Evolutionary conservation across 2,329 filamentous ascomycete species (phyloP).

Genomic region (Colletotrichum truncatum): DNA sequence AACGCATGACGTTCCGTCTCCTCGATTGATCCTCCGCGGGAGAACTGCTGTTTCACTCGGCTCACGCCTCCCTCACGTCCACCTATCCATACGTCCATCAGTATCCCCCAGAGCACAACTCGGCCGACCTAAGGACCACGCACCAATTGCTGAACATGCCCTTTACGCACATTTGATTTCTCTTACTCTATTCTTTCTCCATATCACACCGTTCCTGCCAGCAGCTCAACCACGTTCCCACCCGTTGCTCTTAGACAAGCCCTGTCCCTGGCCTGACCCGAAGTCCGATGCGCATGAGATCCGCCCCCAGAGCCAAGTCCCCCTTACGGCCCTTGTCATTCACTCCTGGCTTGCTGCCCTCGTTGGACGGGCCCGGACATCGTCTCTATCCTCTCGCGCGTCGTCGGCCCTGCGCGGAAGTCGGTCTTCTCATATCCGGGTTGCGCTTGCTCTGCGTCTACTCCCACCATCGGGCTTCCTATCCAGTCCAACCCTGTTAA

Average conservation of each 20-base stretch:
- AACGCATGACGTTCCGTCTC: not conserved
- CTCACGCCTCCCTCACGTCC: slow-evolving; percentile 13
- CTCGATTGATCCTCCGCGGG: not conserved
- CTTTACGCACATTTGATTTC: slow-evolving; percentile 3
- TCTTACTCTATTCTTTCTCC: slow-evolving; percentile 27
- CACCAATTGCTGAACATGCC: slow-evolving; percentile 8
- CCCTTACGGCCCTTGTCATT: slow-evolving; percentile 18
- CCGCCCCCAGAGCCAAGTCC: slow-evolving; percentile 29
- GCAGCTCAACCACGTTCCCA: slow-evolving; percentile 22
- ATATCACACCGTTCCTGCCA: slow-evolving; percentile 23
- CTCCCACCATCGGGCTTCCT: slow-evolving; percentile 22
- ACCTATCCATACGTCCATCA: slow-evolving; percentile 5
- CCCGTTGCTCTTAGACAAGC: slow-evolving; percentile 14
- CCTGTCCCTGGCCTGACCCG: slow-evolving; percentile 27
- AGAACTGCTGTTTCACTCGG: slow-evolving; percentile 2
- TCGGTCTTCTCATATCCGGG: slow-evolving; percentile 17
- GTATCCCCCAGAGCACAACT: not conserved
- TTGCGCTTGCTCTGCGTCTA: not conserved
- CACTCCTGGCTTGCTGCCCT: slow-evolving; percentile 18
- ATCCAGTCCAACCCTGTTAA: slow-evolving; percentile 26
- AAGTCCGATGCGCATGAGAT: slow-evolving; percentile 29
- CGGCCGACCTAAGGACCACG: not conserved
- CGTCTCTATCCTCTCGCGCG: slow-evolving; percentile 24
- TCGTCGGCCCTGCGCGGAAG: slow-evolving; percentile 21
- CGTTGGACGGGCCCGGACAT: slow-evolving; percentile 14